Percentiles rank a stretch among this genome's conserved stretches.
Evolutionary conservation across 2,329 filamentous ascomycete genomes (phyloP).

Genomic region (Ophiostoma montium): DNA sequence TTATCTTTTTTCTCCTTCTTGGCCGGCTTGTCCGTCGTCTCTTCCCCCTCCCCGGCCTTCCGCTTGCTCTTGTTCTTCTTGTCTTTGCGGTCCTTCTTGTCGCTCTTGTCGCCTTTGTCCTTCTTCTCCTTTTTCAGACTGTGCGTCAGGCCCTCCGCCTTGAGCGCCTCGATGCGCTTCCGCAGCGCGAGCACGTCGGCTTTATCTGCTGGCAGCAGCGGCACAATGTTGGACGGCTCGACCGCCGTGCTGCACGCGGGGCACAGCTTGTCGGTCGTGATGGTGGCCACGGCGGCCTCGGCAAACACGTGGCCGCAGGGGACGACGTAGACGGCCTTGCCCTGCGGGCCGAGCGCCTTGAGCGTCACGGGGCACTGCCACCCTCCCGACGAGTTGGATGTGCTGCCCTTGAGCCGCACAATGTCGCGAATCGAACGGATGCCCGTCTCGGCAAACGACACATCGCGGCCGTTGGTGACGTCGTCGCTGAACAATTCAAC

Average conservation of each 20-base stretch:
- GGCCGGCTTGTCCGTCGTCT: conserved; percentile 14
- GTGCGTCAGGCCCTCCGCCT: conserved; percentile 62
- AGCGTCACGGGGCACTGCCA: conserved; percentile 81
- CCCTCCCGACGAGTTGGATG: conserved; percentile 30
- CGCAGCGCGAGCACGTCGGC: conserved; percentile 56
- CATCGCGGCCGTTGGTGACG: conserved; percentile 18
- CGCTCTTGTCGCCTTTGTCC: conserved; percentile 41
- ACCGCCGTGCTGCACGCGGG: conserved; percentile 67
- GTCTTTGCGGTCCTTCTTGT: conserved; percentile 53
- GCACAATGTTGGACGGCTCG: conserved; percentile 60
- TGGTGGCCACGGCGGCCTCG: conserved; percentile 69
- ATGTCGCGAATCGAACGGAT: conserved; percentile 77
- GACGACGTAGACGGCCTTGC: conserved; percentile 76
- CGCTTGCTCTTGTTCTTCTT: conserved; percentile 38
- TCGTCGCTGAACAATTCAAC: conserved; percentile 11
- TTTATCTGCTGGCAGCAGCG: conserved; percentile 59
- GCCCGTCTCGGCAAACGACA: conserved; percentile 33
- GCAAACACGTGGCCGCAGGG: conserved; percentile 94
- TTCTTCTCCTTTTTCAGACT: conserved; percentile 63
- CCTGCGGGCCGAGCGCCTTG: conserved; percentile 66
- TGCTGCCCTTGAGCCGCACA: conserved; percentile 73
- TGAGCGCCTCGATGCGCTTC: conserved; percentile 53
- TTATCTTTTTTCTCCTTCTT: conserved; percentile 6
- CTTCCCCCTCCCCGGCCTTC: neutral
- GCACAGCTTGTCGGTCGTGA: conserved; percentile 43